Base-by-base conservation (phyloP, 1,284 basidiomycete species). In the Ceratobasidium sp. region DNA sequence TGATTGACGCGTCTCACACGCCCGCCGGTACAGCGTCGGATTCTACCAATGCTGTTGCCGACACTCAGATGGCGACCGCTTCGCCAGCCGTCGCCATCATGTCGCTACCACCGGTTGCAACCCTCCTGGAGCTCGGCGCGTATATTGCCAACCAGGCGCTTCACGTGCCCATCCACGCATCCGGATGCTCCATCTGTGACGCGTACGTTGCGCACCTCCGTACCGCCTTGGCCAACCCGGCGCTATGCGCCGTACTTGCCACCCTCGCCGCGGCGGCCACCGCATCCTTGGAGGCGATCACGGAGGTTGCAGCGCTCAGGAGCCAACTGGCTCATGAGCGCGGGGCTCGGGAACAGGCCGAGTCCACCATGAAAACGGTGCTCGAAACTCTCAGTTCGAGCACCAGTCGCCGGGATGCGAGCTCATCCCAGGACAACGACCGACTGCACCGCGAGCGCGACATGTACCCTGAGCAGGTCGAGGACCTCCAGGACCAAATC, bases 321-420 rank as follows among this genome's bases (percentile, higher is more conserved):
- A 61, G 58, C 58, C 58, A 61, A 37, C 58, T 61, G 20, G 58
- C 58, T 35, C 33, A 61, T 8, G 58, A 33, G 31, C 49, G 49
- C n/a, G 49, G 49, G 20, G 20, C 49, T 23, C 20, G 49, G 20
- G 20, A 51, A n/a, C 49, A 51, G 49, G 49, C 49, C 49, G 20
- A 51, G n/a, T n/a, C 8, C 20, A 51, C 49, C 20, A 23, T 23
- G 49, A 51, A n/a, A 23, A 51, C n/a, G 20, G 49, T 51, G 49
- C 17, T 51, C 49, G 20, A 51, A 23, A n/a, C 49, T 23, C 49
- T 51, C n/a, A n/a, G 49, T 20, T n/a, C 20, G 49, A 51, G 49
- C 49, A n/a, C 49, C 49, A 51, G 49, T 51, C 20, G 49, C 49
- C 20, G 20, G 49, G n/a, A 23, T 51, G n/a, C 26, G 15, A 5